A percentile compares a stretch with the other conserved stretches of the same genome.
These are phyloP conservation scores for Tolypocladium sp. DNA, from an alignment of 2,329 filamentous ascomycete species.

Conservation along the genomic window DNA sequence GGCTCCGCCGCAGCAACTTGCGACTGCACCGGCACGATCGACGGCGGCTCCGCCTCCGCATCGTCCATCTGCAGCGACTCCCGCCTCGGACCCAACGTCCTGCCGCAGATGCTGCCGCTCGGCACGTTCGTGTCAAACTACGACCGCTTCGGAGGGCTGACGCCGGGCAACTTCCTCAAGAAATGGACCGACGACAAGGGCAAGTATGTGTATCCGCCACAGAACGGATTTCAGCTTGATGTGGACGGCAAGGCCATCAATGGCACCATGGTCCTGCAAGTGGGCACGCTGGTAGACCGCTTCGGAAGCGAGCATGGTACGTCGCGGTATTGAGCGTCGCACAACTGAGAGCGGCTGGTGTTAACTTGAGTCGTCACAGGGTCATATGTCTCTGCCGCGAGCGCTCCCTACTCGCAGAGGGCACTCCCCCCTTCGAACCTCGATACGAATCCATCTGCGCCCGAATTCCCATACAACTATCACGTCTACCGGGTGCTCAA, in stretches of 20 bases:
- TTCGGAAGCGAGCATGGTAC: background rate
- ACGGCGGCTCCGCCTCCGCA: background rate
- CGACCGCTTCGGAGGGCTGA: background rate
- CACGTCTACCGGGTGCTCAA: background rate
- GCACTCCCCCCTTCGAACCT: background rate
- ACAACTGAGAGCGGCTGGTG: background rate
- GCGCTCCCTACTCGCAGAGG: background rate
- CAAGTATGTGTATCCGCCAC: background rate
- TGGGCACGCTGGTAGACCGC: background rate
- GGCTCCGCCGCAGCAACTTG: background rate
- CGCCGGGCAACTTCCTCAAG: background rate
- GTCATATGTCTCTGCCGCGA: background rate
- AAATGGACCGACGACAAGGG: background rate
- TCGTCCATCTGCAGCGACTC: background rate
- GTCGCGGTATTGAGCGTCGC: background rate
- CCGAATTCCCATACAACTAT: background rate
- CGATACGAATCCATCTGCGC: background rate
- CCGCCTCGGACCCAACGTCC: background rate
- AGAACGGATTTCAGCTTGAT: background rate
- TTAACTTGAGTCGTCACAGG: background rate
- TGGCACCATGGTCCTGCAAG: background rate
- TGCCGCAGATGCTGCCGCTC: background rate
- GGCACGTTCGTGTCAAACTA: background rate
- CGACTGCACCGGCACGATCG: background rate
- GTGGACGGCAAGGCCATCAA: background rate